These are phyloP conservation scores for Lactarius pseudohatsudake DNA, from an alignment of 768 basidiomycete species.

Conservation along the genomic window DNA sequence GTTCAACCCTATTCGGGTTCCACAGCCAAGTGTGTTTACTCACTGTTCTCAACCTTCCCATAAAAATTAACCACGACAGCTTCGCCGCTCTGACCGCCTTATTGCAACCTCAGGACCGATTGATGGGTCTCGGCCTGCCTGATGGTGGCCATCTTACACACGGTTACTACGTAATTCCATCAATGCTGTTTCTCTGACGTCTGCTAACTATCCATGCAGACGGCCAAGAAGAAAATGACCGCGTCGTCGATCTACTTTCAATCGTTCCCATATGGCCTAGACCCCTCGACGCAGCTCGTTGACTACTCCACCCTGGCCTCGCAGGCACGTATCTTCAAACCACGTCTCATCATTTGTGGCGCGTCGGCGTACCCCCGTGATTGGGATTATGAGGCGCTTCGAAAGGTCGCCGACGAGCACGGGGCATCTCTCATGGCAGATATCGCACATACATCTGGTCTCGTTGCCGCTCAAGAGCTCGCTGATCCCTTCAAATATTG, in stretches of 20 bases:
- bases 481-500: conserved; percentile 93
- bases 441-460: conserved; percentile 96
- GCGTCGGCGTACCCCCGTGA: conserved; percentile 98
- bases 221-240: conserved; percentile 99
- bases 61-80: conserved; percentile 43
- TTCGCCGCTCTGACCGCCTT: conserved; percentile 96
- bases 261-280: conserved; percentile 89
- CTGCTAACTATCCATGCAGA: conserved; percentile 45
- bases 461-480: conserved; percentile 89
- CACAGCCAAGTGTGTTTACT: conserved; percentile 78
- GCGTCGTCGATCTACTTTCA: conserved; percentile 99
- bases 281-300: conserved; percentile 80
- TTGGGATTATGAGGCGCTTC: conserved; percentile 90
- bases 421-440: conserved; percentile 94
- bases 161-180: conserved; percentile 80
- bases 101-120: conserved; percentile 93
- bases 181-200: conserved; percentile 7
- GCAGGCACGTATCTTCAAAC: conserved; percentile 95
- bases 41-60: neutral
- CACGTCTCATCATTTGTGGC: conserved; percentile 93
- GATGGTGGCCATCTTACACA: conserved; percentile 98
- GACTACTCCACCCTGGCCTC: conserved; percentile 80
- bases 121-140: conserved; percentile 98
- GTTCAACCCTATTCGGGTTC: conserved; percentile 97
- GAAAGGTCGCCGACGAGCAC: conserved; percentile 79